Evolutionary conservation across 2,329 filamentous ascomycete species (phyloP).

Genomic region (Colletotrichum eleusines): DNA sequence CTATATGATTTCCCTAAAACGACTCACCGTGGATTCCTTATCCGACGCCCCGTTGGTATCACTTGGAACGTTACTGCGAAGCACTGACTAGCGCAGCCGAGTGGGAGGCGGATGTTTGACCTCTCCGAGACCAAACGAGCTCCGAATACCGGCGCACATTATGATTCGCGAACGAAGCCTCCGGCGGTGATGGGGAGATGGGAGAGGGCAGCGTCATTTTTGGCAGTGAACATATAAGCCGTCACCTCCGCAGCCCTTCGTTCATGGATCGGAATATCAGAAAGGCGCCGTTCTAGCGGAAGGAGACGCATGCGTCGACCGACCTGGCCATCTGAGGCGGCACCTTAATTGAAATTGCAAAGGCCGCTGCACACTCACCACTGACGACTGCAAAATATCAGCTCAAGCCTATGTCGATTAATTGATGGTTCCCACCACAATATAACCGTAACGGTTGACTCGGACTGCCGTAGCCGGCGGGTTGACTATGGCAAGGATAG

Average conservation of each 20-base stretch:
- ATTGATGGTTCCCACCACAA: no score
- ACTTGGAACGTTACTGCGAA: not conserved
- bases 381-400: not conserved
- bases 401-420: no score
- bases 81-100: slow-evolving; percentile 9
- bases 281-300: not conserved
- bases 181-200: not conserved
- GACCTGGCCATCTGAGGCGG: accelerated
- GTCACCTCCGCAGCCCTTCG: not conserved
- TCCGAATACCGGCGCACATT: slow-evolving; percentile 12
- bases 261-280: not conserved
- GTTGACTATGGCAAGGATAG: no score
- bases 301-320: not conserved
- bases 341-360: not conserved
- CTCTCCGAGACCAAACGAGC: not conserved
- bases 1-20: not conserved
- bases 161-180: slow-evolving; percentile 2
- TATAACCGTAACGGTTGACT: no score
- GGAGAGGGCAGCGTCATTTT: no score
- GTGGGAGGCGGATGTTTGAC: slow-evolving; percentile 1
- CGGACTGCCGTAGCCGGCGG: no score
- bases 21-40: not conserved
- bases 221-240: no score
- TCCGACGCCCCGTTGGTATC: not conserved
- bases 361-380: not conserved